Conservation (phyloP, 2,329 filamentous ascomycete genomes). For the Clonostachys chloroleuca region DNA sequence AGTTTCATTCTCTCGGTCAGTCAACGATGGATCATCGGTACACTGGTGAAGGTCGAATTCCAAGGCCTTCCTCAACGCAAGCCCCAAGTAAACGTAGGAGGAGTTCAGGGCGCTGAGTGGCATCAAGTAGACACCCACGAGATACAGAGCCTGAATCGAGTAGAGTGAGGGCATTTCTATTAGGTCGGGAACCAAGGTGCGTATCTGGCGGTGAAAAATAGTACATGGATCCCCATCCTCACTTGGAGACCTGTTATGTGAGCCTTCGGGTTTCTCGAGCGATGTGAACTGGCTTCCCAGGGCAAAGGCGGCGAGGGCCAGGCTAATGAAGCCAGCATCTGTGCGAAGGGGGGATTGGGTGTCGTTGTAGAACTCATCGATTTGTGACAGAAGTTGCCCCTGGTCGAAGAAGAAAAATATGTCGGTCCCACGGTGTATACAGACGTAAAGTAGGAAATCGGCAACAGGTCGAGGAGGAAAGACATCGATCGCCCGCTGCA, state of each 20-base stretch:
- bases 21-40: conserved; percentile 11
- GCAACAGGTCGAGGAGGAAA: conserved; percentile 17
- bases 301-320: conserved; percentile 16
- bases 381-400: conserved; percentile 11
- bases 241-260: background rate
- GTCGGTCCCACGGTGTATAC: conserved; percentile 16
- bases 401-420: conserved; percentile 22
- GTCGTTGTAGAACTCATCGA: conserved; percentile 16
- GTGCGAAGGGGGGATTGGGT: conserved; percentile 7
- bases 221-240: conserved; percentile 16
- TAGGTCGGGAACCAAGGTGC: conserved; percentile 20
- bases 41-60: conserved; percentile 17
- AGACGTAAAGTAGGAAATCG: conserved; percentile 19
- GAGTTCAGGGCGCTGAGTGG: conserved; percentile 24
- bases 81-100: conserved; percentile 21
- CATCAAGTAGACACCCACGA: conserved; percentile 26
- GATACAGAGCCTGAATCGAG: conserved; percentile 22
- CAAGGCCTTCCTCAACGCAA: conserved; percentile 18
- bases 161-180: conserved; percentile 21
- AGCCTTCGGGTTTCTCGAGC: conserved; percentile 14
- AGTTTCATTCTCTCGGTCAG: conserved; percentile 13
- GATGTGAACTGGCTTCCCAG: conserved; percentile 26
- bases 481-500: conserved; percentile 11
- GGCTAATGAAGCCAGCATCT: conserved; percentile 16
- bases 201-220: conserved; percentile 20